A percentile compares a stretch with the other conserved stretches of the same genome.
These are phyloP conservation scores for Eucalyptus sp. DNA, from an alignment of 345 rosid genomes.

Conservation along the genomic window DNA sequence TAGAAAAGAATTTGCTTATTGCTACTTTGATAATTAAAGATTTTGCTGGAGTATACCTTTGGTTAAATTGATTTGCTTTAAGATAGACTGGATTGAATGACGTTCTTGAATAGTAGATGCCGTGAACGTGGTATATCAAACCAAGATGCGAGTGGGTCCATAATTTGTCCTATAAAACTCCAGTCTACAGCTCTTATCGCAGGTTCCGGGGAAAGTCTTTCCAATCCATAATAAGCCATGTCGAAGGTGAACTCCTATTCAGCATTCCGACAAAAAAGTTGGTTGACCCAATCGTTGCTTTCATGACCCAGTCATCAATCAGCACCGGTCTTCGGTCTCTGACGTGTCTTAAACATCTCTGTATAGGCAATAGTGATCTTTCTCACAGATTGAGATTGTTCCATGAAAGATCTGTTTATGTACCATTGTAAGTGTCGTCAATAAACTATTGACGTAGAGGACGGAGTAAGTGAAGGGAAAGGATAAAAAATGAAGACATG, in stretches of 20 bases:
- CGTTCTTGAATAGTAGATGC: background rate
- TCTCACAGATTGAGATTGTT: background rate
- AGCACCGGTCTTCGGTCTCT: background rate
- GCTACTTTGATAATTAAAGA: background rate
- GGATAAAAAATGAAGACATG: background rate
- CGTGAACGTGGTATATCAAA: background rate
- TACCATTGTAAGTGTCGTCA: background rate
- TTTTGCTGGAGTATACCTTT: background rate
- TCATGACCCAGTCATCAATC: background rate
- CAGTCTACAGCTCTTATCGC: background rate
- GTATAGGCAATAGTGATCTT: background rate
- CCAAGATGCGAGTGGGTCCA: background rate
- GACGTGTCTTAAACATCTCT: background rate
- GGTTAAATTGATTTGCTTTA: background rate
- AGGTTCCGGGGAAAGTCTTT: background rate
- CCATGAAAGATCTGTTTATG: background rate
- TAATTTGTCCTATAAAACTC: background rate
- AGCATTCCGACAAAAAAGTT: background rate
- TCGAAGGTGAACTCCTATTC: background rate
- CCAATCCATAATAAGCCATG: background rate
- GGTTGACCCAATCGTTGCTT: background rate
- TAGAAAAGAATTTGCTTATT: background rate
- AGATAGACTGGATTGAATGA: background rate
- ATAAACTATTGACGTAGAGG: background rate
- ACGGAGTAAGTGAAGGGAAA: background rate